phyloP scores from a whole-genome alignment of 2,329 filamentous ascomycete species.

The Grosmannia huntii region DNA sequence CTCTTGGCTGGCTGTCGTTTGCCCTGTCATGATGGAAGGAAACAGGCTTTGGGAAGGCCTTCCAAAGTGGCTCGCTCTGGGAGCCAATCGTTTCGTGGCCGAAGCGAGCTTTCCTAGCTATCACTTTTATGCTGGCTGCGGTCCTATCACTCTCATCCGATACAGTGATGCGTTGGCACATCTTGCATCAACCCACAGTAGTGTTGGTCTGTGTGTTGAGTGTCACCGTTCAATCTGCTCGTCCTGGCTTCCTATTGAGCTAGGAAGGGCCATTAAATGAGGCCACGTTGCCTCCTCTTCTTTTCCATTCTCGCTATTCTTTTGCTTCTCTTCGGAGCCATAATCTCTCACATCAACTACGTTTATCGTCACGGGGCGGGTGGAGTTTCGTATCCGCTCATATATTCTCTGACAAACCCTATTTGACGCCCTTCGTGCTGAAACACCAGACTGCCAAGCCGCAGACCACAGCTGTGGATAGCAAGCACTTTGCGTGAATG shows the following conservation, averaged over 20 bases:
- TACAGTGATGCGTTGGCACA: conserved; percentile 5
- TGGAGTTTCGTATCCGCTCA: not conserved
- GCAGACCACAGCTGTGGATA: too few species aligned
- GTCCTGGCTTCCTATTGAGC: not conserved
- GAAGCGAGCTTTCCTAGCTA: not conserved
- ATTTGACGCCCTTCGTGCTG: not conserved
- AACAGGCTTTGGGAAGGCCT: too few species aligned
- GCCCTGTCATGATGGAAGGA: not conserved
- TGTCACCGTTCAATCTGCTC: not conserved
- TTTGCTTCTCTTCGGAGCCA: not conserved
- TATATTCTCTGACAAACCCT: not conserved
- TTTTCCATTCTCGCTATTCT: not conserved
- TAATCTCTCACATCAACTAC: not conserved
- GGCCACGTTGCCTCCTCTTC: not conserved
- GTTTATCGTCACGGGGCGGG: not conserved
- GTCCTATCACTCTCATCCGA: not conserved
- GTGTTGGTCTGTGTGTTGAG: not conserved
- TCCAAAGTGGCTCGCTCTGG: not conserved
- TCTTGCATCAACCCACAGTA: not conserved
- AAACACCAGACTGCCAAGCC: not conserved
- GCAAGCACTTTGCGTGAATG: not conserved
- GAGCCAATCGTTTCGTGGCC: not conserved
- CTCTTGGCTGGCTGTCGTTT: not conserved
- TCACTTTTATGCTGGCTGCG: not conserved
- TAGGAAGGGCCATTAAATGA: not conserved